Percentiles rank a stretch among this genome's conserved stretches.
These are phyloP conservation scores for Aspergillus oerlinghausenensis DNA, from an alignment of 2,329 filamentous ascomycete genomes.

Conservation along the genomic window DNA sequence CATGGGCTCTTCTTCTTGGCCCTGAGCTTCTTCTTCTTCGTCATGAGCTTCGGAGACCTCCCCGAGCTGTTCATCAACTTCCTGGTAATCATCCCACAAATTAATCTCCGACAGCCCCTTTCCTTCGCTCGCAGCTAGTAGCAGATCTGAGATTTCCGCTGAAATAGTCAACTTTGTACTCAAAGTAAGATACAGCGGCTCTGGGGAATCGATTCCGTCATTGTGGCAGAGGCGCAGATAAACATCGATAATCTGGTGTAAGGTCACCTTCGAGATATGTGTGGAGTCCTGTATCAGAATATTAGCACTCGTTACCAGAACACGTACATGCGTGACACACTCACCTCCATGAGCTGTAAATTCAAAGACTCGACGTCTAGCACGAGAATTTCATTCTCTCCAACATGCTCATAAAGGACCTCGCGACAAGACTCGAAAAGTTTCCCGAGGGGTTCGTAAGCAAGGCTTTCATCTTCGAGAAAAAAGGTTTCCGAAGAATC, in stretches of 20 bases:
- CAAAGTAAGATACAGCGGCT: constrained; percentile 57
- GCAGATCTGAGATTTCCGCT: constrained; percentile 50
- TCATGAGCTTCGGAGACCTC: constrained; percentile 10
- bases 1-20: constrained; percentile 15
- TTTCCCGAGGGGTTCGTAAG: constrained; percentile 48
- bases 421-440: constrained; percentile 55
- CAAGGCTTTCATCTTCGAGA: constrained; percentile 52
- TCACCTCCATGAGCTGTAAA: constrained; percentile 55
- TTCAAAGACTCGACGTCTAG: constrained; percentile 53
- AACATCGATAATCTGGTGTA: constrained; percentile 56
- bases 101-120: constrained; percentile 52
- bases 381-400: constrained; percentile 54
- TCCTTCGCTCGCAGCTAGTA: constrained; percentile 51
- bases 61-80: constrained; percentile 34
- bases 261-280: constrained; percentile 45
- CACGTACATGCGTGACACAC: constrained; percentile 18
- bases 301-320: constrained; percentile 18
- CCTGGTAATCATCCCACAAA: constrained; percentile 45
- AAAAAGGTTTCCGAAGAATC: constrained; percentile 54
- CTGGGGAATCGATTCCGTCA: constrained; percentile 50
- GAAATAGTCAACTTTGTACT: constrained; percentile 51
- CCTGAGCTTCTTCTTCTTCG: constrained; percentile 9
- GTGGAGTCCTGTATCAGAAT: constrained; percentile 44
- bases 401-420: constrained; percentile 52
- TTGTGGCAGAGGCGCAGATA: constrained; percentile 57